Evolutionary conservation across 192 early-diverging fungal species (phyloP).

Genomic region (Gonapodya sp.): DNA sequence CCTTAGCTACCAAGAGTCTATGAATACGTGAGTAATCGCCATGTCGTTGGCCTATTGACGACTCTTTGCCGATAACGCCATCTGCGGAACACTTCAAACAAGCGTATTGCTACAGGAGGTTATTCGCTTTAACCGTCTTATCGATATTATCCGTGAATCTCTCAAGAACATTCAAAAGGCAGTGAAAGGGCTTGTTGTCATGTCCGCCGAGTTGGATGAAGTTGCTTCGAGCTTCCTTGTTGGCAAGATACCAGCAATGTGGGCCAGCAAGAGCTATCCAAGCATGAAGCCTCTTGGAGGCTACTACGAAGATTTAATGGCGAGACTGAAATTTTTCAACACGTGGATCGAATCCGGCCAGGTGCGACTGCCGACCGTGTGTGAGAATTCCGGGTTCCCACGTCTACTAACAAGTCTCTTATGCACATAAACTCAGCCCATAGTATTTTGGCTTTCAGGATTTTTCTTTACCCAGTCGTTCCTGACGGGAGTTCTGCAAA

Average conservation of each 20-base stretch:
- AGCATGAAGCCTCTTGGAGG: conserved; percentile 48
- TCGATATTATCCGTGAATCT: conserved; percentile 40
- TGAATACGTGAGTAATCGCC: conserved; percentile 34
- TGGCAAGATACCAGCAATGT: conserved; percentile 41
- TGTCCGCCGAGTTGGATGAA: conserved; percentile 55
- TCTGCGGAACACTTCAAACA: conserved; percentile 55
- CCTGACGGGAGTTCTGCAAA: conserved; percentile 55
- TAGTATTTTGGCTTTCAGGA: conserved; percentile 53
- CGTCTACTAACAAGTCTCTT: too few relatives aligned
- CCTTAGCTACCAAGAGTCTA: conserved; percentile 45
- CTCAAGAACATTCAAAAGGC: conserved; percentile 57
- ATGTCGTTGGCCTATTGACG: not conserved
- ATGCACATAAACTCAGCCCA: conserved; percentile 25
- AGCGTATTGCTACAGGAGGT: conserved; percentile 57
- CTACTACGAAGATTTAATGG: conserved; percentile 45
- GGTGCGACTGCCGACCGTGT: too few relatives aligned
- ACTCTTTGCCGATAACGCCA: not conserved
- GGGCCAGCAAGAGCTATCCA: conserved; percentile 52
- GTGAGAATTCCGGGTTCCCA: too few relatives aligned
- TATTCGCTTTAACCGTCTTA: conserved; percentile 53
- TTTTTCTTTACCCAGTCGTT: conserved; percentile 64
- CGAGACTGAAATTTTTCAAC: conserved; percentile 43
- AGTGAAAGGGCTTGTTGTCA: conserved; percentile 48
- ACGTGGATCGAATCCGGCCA: conserved; percentile 42
- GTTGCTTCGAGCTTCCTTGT: conserved; percentile 48